phyloP scores from a whole-genome alignment of 441 rosid species.

The Aquilaria agallochum region DNA sequence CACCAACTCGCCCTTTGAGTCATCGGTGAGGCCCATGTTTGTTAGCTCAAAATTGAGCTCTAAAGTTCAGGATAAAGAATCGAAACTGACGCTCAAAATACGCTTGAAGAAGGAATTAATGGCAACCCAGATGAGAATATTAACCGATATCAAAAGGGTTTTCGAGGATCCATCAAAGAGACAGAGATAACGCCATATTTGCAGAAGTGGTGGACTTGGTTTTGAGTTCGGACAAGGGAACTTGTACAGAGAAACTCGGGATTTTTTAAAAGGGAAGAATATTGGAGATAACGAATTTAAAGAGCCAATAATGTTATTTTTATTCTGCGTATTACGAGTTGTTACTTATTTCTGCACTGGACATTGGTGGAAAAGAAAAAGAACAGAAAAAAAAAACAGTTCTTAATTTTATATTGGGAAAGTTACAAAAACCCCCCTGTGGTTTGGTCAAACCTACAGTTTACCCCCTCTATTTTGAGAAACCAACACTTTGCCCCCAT shows the following conservation, averaged over 20 bases:
- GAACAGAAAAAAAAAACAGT: too few species aligned
- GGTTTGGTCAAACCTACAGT: too few species aligned
- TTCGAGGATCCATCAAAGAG: constrained; percentile 2
- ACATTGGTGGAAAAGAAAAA: too few species aligned
- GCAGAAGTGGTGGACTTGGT: constrained; percentile 1
- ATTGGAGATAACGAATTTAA: background rate
- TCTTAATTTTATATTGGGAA: too few species aligned
- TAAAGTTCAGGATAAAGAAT: background rate
- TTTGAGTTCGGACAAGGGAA: background rate
- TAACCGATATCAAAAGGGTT: constrained; percentile 7
- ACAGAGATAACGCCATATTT: constrained; percentile 1
- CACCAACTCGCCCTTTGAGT: constrained; percentile 36
- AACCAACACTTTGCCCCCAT: too few species aligned
- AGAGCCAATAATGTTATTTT: background rate
- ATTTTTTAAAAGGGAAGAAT: background rate
- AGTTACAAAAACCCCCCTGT: too few species aligned
- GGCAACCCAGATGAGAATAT: constrained; percentile 21
- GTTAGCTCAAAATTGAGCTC: background rate
- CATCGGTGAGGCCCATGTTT: constrained; percentile 36
- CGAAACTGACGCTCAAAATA: background rate
- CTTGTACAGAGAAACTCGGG: background rate
- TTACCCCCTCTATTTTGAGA: too few species aligned
- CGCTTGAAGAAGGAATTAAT: constrained; percentile 5
- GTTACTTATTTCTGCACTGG: too few species aligned
- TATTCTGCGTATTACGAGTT: too few species aligned